These are phyloP conservation scores for Mallotus japonicus DNA, from an alignment of 441 rosid genomes.

Conservation along the genomic window DNA sequence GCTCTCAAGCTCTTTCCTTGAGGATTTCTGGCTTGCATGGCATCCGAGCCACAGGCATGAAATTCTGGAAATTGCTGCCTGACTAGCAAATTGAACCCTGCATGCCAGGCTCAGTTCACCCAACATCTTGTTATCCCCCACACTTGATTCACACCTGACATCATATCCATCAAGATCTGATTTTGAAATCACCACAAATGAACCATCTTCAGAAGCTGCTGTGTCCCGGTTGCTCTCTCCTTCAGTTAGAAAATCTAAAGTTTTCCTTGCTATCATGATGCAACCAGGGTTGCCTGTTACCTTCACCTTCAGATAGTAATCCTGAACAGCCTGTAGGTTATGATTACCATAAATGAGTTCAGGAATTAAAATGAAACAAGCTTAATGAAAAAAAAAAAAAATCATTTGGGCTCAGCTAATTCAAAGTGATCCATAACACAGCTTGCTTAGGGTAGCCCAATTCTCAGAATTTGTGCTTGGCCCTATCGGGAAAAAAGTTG, in stretches of 20 bases:
- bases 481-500: neutral
- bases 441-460: neutral
- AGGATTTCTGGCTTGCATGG: slow-evolving; percentile 21
- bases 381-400: neutral
- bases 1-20: slow-evolving; percentile 19
- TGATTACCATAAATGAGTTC: slow-evolving; percentile 14
- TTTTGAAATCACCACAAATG: slow-evolving; percentile 34
- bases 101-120: slow-evolving; percentile 29
- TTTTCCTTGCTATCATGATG: slow-evolving; percentile 1
- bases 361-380: neutral
- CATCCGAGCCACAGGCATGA: slow-evolving; percentile 29
- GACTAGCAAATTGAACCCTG: slow-evolving; percentile 38
- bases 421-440: neutral
- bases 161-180: slow-evolving; percentile 42
- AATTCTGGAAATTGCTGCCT: slow-evolving; percentile 32
- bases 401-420: neutral
- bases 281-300: slow-evolving; percentile 17
- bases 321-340: slow-evolving; percentile 45
- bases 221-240: slow-evolving; percentile 16
- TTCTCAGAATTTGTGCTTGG: neutral
- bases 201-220: slow-evolving; percentile 26
- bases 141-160: slow-evolving; percentile 13
- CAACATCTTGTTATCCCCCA: slow-evolving; percentile 10
- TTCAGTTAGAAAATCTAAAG: slow-evolving; percentile 4
- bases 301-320: slow-evolving; percentile 36